Evolutionary conservation across 2,329 filamentous ascomycete genomes (phyloP), one percentile per base, ranked within the genome.

Genomic region (Akanthomyces lecanii): DNA sequence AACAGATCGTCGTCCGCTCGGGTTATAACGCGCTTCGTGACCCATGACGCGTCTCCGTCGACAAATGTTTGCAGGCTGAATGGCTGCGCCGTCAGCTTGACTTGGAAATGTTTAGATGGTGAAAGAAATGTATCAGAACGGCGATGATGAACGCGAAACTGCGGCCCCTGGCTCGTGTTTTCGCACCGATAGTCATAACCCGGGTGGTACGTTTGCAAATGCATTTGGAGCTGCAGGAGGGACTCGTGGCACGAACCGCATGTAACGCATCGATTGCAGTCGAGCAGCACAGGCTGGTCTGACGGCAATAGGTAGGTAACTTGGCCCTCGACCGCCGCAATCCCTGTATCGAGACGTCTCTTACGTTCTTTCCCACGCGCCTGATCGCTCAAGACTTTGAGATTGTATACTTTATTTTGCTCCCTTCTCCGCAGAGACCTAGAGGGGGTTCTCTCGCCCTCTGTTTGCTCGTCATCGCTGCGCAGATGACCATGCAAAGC

Each of bases 301-400:
- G 73, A 73, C 25, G 77, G 79, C 48, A 79, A 70, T 53, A 74
- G 71, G 69, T 79, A 86, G 52, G 74, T 77, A 60, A 85, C 78
- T 65, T 71, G 76, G 67, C 76, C 79, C 67, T 78, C 78, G 62
- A 72, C 74, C 44, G 65, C 63, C 28, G 65, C 68, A 54, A 56
- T 71, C 66, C 69, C 62, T 65, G 65, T 66, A 64, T 71, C 67
- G 63, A 69, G 64, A 62, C 68, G 69, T 69, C 76, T 77, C 65
- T 79, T 81, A 65, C 77, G 78, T 50, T 81, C 79, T 66, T 78
- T 82, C 4, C 84, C 83, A 58, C 83, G 78, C 6, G 83, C 82
- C 67, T 83, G 81, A 67, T 84, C 82, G 70, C 81, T 86, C 18
- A 87, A 73, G 14, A 81, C 75, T 69, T 85, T 87, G 44, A 87